Evolutionary conservation across 768 basidiomycete genomes (phyloP), one percentile per base, ranked within the genome.

Genomic region (Suillus occidentalis): DNA sequence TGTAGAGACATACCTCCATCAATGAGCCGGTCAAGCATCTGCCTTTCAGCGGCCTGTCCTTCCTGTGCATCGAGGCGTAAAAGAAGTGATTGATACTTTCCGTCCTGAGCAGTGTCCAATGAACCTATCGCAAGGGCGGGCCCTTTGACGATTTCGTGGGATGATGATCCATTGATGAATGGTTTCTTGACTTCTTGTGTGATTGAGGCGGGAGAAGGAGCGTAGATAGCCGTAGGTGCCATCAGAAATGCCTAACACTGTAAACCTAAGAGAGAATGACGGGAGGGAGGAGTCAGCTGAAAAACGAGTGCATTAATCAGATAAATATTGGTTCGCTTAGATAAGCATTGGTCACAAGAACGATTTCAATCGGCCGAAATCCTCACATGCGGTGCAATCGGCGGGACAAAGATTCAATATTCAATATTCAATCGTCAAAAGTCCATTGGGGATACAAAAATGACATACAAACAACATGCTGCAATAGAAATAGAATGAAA

Each of bases 11-110:
- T 71, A 94, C 94, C 94, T 80, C 85, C 84, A 76, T 92, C 93
- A 18, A 94, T 79, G 66, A 96, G 78, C 66, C 94, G 83, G 75
- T 96, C 94, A 36, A 95, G 78, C 80, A 95, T 86, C 72, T 94
- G 88, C 71, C 84, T 89, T 70, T 95, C 92, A 37, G 93, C 87
- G 40, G 78, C 71, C 66, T 83, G 76, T 22, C 69, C 66, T 36
- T 66, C 37, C 20, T 80, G 81, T 64, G 75, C 76, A 75, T 86
- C 85, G 64, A 94, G 78, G 67, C 82, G 80, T 8, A 86, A 82
- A 60, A 93, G 82, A 66, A 92, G 78, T 1, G 83, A 75, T 74
- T 94, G 92, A 73, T 94, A 94, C 73, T 82, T 84, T 39, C 94
- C 94, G 72, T 93, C 87, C 73, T 87, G 84, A 4, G 93, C 94